Base-by-base conservation (phyloP, 2,329 filamentous ascomycete genomes). In the Penicillium sp. region DNA sequence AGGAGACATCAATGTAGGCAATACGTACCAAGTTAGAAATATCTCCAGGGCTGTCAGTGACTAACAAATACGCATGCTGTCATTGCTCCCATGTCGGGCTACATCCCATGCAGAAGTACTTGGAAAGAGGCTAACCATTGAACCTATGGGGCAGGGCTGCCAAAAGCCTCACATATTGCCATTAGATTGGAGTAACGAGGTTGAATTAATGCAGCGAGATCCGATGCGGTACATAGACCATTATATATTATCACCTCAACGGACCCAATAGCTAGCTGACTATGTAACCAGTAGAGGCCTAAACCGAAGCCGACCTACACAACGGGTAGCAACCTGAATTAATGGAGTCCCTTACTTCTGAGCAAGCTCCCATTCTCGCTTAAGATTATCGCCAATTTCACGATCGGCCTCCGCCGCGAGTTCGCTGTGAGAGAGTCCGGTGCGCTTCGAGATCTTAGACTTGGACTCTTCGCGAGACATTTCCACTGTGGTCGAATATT, bases 361-460 rank as follows among this genome's bases (percentile, higher is more conserved):
- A 40, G 48, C 53, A 14, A 58, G 50, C 42, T 65, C 50, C 66
- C 68, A 72, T 14, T 66, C 38, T 20, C 26, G 50, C 31, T 74
- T 69, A 22, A 74, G 59, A 34, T 72, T 68, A 47, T 61, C 48
- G 16, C 72, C 72, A 58, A 74, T 72, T 3, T 61, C 58, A 14
- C 61, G 61, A 32, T 61, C 58, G 14, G 69, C 60, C 45, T 72
- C 65, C 57, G 67, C 61, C 52, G 69, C 64, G 56, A 72, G 59
- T 10, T 63, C 64, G 4, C 64, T 57, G 5, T 51, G 49, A 10
- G 62, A 66, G 16, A 64, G 50, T 20, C 61, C 58, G 2, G 35
- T 56, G 4, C 69, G 69, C 61, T 73, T 73, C 14, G 62, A 63
- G 42, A 73, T 62, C 35, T 62, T 62, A 5, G 66, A 66, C 24